Base-by-base conservation (phyloP, 2,329 filamentous ascomycete species). In the Aspergillus sp. region DNA sequence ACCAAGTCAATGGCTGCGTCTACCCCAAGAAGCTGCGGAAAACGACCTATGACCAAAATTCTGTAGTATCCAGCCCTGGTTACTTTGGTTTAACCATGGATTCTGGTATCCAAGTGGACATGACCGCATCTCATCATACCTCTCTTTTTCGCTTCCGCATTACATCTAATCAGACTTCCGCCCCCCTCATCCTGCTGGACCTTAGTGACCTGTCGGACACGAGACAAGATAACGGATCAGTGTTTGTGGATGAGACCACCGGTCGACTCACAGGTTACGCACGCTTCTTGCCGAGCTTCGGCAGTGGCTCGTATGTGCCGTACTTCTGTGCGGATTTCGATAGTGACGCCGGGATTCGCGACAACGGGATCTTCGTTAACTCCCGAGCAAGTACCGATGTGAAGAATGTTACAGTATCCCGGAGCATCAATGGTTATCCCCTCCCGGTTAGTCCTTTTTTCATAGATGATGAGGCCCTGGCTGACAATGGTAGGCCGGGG, bases 281-380 rank as follows among this genome's bases (percentile, higher is more conserved):
- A 4, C 76, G 77, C 1, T 90, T 90, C 66, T 64, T 76, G 14
- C 85, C 88, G 2, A 88, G 85, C 55, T 90, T 90, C 65, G 85
- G 85, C 1, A 81, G 81, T 43, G 87, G 87, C 5, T 77, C 68
- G 2, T 90, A 87, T 64, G 73, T 74, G 9, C 72, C 84, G 2
- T 81, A 86, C 68, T 89, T 90, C 66, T 90, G 88, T 64, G 86
- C 85, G 0, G 88, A 90, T 62, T 90, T 90, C 63, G 68, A 75
- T 19, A 87, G 83, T 45, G 55, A 65, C 1, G 80, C 82, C 3
- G 68, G 73, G 0, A 71, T 89, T 6, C 76, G 81, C 37, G 84
- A 88, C 66, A 83, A 75, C 21, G 87, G 88, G 14, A 80, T 90
- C 37, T 90, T 84, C 67, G 81, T 80, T 6, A 83, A 89, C 66